Evolutionary conservation across 2,329 filamentous ascomycete species (phyloP).

Genomic region (Gliomastix tumulicola): DNA sequence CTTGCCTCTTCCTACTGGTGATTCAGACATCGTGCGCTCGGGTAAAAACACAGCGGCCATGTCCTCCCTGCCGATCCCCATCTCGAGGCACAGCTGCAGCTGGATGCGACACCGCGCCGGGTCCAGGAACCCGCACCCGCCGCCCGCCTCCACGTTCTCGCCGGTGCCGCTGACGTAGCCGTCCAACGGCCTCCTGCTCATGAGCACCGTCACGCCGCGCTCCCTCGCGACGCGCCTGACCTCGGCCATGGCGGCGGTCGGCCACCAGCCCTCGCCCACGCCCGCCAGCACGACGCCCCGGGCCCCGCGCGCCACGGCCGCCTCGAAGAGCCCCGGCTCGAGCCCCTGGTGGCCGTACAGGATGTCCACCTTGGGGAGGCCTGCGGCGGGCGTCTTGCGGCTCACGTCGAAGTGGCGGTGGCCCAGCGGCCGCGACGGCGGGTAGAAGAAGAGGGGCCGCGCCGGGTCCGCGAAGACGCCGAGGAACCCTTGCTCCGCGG

Average conservation of each 20-base stretch:
- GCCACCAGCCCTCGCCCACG: conserved; percentile 45
- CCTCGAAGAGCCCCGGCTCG: conserved; percentile 35
- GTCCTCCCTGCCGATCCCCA: too few species aligned
- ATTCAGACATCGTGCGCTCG: too few species aligned
- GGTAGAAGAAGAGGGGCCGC: conserved; percentile 55
- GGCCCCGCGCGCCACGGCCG: conserved; percentile 41
- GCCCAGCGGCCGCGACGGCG: conserved; percentile 38
- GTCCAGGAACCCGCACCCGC: conserved; percentile 45
- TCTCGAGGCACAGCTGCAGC: conserved; percentile 32
- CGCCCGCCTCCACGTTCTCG: conserved; percentile 8
- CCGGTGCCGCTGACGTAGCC: conserved; percentile 44
- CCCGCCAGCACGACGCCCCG: conserved; percentile 49
- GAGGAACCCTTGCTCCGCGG: conserved; percentile 47
- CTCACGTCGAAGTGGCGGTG: conserved; percentile 34
- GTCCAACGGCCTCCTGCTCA: conserved; percentile 41
- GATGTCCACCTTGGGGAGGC: conserved; percentile 48
- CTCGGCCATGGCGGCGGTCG: conserved; percentile 24
- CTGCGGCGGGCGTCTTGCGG: conserved; percentile 12
- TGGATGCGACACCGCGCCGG: conserved; percentile 48
- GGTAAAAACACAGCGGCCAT: too few species aligned
- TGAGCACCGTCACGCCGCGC: conserved; percentile 37
- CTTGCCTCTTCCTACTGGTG: too few species aligned
- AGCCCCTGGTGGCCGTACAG: conserved; percentile 49
- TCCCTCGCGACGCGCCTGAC: conserved; percentile 35
- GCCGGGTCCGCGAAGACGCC: conserved; percentile 51